Base-by-base conservation (phyloP, 202 grass and related monocot species). In the Carex arenaria region DNA sequence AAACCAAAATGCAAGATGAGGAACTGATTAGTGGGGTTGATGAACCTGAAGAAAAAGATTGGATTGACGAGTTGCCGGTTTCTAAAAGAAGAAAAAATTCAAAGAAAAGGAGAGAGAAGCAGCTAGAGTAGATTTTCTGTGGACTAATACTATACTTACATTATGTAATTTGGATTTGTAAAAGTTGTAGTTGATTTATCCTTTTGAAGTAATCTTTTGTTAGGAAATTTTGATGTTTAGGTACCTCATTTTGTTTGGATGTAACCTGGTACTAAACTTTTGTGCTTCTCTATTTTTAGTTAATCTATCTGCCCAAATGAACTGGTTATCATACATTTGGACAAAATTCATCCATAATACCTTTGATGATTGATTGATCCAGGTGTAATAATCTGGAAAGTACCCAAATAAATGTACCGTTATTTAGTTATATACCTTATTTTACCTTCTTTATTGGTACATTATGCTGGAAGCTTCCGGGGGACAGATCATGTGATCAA, bases 21-120 rank as follows among this genome's bases (percentile, higher is more conserved):
- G 78, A 90, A 43, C 65, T 80, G 60, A 73, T 34, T 78, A 89
- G 80, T 72, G 82, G 61, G 23, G 66, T 87, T 64, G 52, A 73
- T 2, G 53, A 89, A 11, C 76, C 62, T 60, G 1, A 51, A 32
- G 72, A 76, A 56, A 76, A 54, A 56, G 53, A 83, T 51, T 82
- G 47, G 10, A 85, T 84, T 2, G 59, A 73, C 62, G 86, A 92
- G 81, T 70, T 79, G 57, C 59, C 82, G 52, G 78, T 68, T 85
- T 47, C 88, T 0, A 97, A 97, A 84, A 87, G 83, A 87, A 89
- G 60, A 80, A 93, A 91, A 88, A 83, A 67, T 67, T 20, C 54
- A 10, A 78, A 78, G 73, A 53, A 38, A 87, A 90, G 82, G 85
- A 88, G 80, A 89, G 91, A 93, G 84, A 91, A 89, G 84, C 87